Base-by-base conservation (phyloP, 306 rosid genomes). In the Cicer bijugum region DNA sequence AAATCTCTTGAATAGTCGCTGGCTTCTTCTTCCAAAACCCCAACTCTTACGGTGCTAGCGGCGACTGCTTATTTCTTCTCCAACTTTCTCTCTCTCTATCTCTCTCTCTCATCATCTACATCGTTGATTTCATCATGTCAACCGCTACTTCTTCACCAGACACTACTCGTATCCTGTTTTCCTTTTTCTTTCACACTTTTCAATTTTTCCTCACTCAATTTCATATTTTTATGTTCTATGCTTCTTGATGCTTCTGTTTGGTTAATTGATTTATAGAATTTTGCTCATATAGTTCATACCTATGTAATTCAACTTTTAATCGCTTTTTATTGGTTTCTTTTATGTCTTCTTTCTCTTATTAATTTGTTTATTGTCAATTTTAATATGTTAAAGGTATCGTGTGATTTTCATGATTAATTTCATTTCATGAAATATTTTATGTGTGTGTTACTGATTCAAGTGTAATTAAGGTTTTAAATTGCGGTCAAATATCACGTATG, bases 61-160 rank as follows among this genome's bases (percentile, higher is more conserved):
- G 68, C 84, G 77, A 53, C 73, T 79, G 72, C 72, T 80, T 80
- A 3, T 28, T 28, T 28, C 5, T 28, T 5, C 80, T 68, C 80
- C 80, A 81, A 69, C 74, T 47, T 69, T 81, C 81, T 65, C 78
- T 64, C 70, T 60, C 71, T 40, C 73, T 10, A 14, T 17, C 17
- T 40, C 59, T 48, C 20, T 45, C 47, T 52, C 74, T 65, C 19
- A 2, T 10, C 23, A 15, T 46, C 80, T 12, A 8, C 74, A 2
- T 35, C 74, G 19, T 66, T 55, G 46, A 42, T 40, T 75, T 7
- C 23, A 67, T 45, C 80, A 76, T 76, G 81, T 7, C 40, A 16
- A 12, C 81, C 52, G 48, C 67, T 39, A 62, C 60, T 76, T 33
- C 69, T 1, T 55, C 81, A 5, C 65, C 81, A 1, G 81, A 76